phyloP scores from a whole-genome alignment of 345 rosid species.

The Nephelium lappaceum region DNA sequence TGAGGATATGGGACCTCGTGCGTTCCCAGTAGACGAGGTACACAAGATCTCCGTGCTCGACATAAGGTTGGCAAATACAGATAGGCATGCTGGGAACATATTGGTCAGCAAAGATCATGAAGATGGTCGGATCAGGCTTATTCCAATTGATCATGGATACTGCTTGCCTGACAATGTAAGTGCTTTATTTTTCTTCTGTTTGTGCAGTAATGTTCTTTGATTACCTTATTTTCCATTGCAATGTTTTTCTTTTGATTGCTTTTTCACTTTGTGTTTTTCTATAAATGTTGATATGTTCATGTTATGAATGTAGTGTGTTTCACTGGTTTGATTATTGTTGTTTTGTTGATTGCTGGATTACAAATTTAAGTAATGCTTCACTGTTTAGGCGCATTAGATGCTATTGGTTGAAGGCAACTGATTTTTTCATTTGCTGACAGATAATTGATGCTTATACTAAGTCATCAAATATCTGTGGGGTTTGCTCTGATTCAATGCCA shows the following conservation, averaged over 20 bases:
- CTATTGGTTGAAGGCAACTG: neutral
- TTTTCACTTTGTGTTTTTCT: neutral
- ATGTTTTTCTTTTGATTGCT: neutral
- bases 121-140: conserved; percentile 50
- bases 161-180: conserved; percentile 84
- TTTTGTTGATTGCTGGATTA: conserved; percentile 5
- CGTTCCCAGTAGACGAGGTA: conserved; percentile 74
- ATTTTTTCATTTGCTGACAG: conserved; percentile 1
- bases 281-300: neutral
- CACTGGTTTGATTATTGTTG: neutral
- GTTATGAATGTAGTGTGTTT: neutral
- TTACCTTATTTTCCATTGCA: conserved; percentile 6
- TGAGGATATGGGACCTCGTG: conserved; percentile 82
- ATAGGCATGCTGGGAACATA: conserved; percentile 91
- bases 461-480: neutral
- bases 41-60: conserved; percentile 90
- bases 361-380: neutral
- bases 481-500: conserved; percentile 3
- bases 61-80: conserved; percentile 93
- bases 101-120: conserved; percentile 57
- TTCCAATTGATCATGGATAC: conserved; percentile 91
- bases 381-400: neutral
- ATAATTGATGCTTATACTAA: neutral
- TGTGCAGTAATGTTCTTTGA: neutral
- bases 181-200: conserved; percentile 13